A percentile compares a stretch with the other conserved stretches of the same genome.
phyloP scores from a whole-genome alignment of 2,329 filamentous ascomycete species.

The Basipetospora sp. region DNA sequence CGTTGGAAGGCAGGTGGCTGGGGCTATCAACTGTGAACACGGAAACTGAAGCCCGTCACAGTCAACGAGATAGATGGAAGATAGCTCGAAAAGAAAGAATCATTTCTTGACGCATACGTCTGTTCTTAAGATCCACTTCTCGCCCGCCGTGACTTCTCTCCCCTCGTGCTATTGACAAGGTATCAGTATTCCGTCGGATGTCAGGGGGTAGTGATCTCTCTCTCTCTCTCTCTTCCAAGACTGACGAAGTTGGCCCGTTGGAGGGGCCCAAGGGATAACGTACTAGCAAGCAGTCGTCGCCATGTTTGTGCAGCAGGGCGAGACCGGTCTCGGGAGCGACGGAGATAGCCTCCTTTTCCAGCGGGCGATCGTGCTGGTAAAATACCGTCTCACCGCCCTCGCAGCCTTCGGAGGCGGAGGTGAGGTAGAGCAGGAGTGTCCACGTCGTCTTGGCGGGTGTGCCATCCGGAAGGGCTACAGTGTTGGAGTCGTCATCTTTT shows the following conservation, averaged over 20 bases:
- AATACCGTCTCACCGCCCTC: conserved; percentile 83
- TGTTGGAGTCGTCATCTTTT: conserved; percentile 75
- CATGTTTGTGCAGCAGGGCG: conserved; percentile 75
- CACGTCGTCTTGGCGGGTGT: conserved; percentile 61
- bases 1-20: too few relatives aligned
- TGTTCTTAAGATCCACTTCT: conserved; percentile 83
- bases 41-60: too few relatives aligned
- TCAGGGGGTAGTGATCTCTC: too few relatives aligned
- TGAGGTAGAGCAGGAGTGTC: conserved; percentile 81
- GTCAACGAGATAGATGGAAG: too few relatives aligned
- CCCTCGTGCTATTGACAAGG: conserved; percentile 53
- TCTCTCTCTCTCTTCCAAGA: too few relatives aligned
- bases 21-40: too few relatives aligned
- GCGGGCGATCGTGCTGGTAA: conserved; percentile 53
- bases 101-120: conserved; percentile 56
- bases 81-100: neutral
- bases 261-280: too few relatives aligned
- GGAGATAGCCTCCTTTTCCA: conserved; percentile 49
- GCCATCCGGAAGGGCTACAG: conserved; percentile 36
- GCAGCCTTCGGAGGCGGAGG: conserved; percentile 58
- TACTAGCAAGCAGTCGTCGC: conserved; percentile 70
- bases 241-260: too few relatives aligned
- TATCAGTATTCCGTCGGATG: conserved; percentile 7
- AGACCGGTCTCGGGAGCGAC: conserved; percentile 71
- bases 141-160: conserved; percentile 58